Evolutionary conservation across 441 rosid species (phyloP), one percentile per base, ranked within the genome.

Genomic region (Biscutella laevigata): DNA sequence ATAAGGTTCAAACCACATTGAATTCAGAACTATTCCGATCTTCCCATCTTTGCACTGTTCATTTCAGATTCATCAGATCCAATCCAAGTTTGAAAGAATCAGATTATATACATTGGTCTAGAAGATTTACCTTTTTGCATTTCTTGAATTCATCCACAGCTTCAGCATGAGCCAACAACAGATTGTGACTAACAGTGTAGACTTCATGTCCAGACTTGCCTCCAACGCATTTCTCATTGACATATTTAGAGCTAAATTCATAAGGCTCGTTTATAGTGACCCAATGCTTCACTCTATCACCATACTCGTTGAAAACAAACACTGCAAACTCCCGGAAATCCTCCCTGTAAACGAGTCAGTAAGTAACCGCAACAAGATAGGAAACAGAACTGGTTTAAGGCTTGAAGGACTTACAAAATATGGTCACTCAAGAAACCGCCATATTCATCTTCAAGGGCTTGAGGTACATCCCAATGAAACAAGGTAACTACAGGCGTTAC

Each of bases 201-300:
- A 62, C 64, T 41, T 70, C 71, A 50, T 35, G 69, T 3, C 71
- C 65, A 20, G 71, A 65, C 21, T 70, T 19, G 7, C 74, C 74
- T 0, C 28, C 64, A 36, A 35, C 32, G 8, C 74, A 70, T 8
- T 45, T 51, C 10, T 54, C 48, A 45, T 64, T 59, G 30, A 64
- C 59, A 28, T 61, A 54, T 26, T 64, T 61, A 9, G 74, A 70
- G 16, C 67, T 51, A 34, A 46, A 66, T 2, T 34, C 64, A 26
- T 32, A 33, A 3, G 77, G 79, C 41, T 77, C 79, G 12, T 74
- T 77, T 22, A 74, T 21, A 1, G 77, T 74, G 9, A 67, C 61
- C 82, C 79, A 77, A 21, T 69, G 51, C 66, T 67, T 71, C 21
- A 71, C 82, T 24, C 78, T 58, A 12, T 77, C 77, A 36, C 82